Evolutionary conservation across 2,329 filamentous ascomycete species (phyloP).

Genomic region (Neoscytalidium dimidiatum): DNA sequence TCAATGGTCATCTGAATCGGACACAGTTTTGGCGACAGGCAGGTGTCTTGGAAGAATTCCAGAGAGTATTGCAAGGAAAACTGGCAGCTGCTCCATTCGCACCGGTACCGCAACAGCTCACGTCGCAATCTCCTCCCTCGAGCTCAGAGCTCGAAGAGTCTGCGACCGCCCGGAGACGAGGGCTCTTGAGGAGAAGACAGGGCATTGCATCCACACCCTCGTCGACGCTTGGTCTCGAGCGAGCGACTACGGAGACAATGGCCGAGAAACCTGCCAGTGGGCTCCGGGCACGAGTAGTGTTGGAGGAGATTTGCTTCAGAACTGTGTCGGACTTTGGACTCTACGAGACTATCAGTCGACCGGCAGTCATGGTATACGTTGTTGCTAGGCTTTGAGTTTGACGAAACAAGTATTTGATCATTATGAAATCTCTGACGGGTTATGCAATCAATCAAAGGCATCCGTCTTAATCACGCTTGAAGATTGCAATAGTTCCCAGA

Average conservation of each 20-base stretch:
- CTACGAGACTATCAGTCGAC: conserved; percentile 33
- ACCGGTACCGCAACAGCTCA: not conserved
- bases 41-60: conserved; percentile 44
- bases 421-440: not conserved
- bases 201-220: conserved; percentile 10
- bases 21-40: conserved; percentile 48
- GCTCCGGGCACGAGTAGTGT: conserved; percentile 26
- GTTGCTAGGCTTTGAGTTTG: not conserved
- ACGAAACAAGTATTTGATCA: not conserved
- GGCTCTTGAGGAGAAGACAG: conserved; percentile 28
- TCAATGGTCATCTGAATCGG: conserved; percentile 42
- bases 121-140: conserved; percentile 14
- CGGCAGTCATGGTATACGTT: not conserved
- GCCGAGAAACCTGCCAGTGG: conserved; percentile 24
- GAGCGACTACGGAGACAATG: conserved; percentile 23
- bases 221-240: conserved; percentile 27
- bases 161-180: conserved; percentile 22
- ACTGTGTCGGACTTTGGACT: conserved; percentile 38
- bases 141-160: not conserved
- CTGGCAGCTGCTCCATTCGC: conserved; percentile 24
- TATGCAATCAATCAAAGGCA: not conserved
- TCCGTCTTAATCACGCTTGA: not conserved
- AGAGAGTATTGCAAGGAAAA: conserved; percentile 33
- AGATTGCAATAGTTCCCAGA: not conserved
- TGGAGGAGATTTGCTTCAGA: conserved; percentile 36